Evolutionary conservation across 2,329 filamentous ascomycete species (phyloP).

Genomic region (Macrophomina pseudophaseolina): DNA sequence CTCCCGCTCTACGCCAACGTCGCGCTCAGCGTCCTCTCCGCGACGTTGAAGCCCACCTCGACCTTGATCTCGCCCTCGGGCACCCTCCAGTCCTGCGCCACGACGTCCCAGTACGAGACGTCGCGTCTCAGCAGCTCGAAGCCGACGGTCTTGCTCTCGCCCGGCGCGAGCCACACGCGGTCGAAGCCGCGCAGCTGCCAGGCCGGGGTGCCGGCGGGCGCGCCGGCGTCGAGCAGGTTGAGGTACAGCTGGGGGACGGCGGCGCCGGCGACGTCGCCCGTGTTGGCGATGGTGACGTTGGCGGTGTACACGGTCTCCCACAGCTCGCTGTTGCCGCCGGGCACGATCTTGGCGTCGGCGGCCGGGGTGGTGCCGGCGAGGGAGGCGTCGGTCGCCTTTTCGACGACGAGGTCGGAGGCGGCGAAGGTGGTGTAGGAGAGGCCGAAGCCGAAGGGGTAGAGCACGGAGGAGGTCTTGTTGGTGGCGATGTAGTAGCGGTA

Average conservation of each 20-base stretch:
- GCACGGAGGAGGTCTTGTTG: conserved; percentile 32
- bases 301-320: conserved; percentile 55
- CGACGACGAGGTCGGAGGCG: conserved; percentile 24
- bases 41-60: conserved; percentile 32
- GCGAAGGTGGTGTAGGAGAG: conserved; percentile 45
- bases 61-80: conserved; percentile 31
- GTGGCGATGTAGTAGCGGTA: conserved; percentile 58
- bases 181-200: conserved; percentile 54
- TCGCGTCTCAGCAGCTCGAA: conserved; percentile 58
- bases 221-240: conserved; percentile 43
- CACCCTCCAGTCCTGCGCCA: conserved; percentile 50
- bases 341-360: conserved; percentile 31
- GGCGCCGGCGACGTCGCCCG: conserved; percentile 53
- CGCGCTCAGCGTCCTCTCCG: neutral
- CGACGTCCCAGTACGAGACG: conserved; percentile 56
- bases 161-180: conserved; percentile 52
- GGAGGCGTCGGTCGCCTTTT: neutral
- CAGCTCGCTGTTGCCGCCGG: conserved; percentile 62
- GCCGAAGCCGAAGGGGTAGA: conserved; percentile 46
- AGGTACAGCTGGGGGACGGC: conserved; percentile 64
- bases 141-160: conserved; percentile 47
- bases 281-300: conserved; percentile 57
- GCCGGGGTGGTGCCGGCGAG: conserved; percentile 25
- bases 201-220: conserved; percentile 52
- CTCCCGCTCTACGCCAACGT: neutral